Evolutionary conservation across 2,329 filamentous ascomycete species (phyloP), one percentile per base, ranked within the genome.

Genomic region (Calonectria crousiana): DNA sequence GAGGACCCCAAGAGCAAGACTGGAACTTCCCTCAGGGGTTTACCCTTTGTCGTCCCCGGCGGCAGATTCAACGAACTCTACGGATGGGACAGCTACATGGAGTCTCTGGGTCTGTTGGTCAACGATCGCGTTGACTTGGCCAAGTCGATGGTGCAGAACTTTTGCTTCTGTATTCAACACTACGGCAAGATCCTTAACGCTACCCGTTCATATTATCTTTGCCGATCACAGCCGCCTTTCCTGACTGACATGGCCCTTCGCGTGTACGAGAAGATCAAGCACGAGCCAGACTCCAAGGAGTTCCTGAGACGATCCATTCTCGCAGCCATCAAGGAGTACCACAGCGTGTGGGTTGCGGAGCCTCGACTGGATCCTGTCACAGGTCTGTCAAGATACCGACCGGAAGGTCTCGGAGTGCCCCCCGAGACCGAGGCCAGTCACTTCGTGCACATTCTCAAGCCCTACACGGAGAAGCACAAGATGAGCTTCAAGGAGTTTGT

Each of bases 31-130:
- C 87, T 97, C 51, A 89, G 90, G 44, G 97, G 97, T 4, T 89
- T 97, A 73, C 96, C 97, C 0, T 99, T 98, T 80, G 95, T 98
- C n/a, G 97, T 99, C 4, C 97, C 97, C 0, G 97, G 97, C 74
- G 97, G 97, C 30, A 92, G 97, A 36, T 99, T 99, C 92, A 99
- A 99, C 85, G 97, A 99, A 84, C 87, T 99, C 28, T 99, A 99
- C 83, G 96, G 96, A 60, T 99, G 97, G 97, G 97, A 99, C 85
- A 98, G 95, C 84, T 99, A 98, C 88, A 98, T 99, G 95, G 95
- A 96, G 84, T 97, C 96, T 6, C 89, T 98, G 4, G 97, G 97
- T 23, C 89, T 99, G 73, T 88, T 98, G 73, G 92, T 95, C 79
- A 95, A 96, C 82, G 94, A 97, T 82, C 93, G 95, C 73, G 92